These are phyloP conservation scores for Fusarium subglutinans DNA, from an alignment of 2,329 filamentous ascomycete genomes.

Conservation along the genomic window DNA sequence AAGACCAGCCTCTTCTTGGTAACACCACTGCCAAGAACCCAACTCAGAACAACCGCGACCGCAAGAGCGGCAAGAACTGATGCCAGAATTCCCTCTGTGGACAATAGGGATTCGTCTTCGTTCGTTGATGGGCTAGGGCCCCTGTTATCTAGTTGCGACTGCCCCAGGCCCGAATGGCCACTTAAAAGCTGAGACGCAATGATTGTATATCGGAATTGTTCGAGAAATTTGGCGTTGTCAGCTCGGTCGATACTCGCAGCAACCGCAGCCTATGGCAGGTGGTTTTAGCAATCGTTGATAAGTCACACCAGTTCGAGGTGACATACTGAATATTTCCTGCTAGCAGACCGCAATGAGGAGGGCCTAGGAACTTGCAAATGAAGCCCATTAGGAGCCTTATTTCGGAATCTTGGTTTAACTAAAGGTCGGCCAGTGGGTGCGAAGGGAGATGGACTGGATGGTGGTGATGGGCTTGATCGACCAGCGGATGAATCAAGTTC, in stretches of 20 bases:
- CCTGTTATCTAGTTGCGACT: constrained; percentile 40
- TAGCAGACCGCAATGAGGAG: constrained; percentile 55
- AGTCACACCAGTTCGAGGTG: not conserved
- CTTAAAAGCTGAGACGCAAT: constrained; percentile 90
- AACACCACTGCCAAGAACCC: constrained; percentile 66
- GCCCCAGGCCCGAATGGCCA: constrained; percentile 66
- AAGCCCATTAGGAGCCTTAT: constrained; percentile 56
- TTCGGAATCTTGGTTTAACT: constrained; percentile 63
- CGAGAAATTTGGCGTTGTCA: constrained; percentile 86
- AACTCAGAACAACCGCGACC: constrained; percentile 77
- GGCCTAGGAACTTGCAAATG: constrained; percentile 51
- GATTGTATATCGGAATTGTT: constrained; percentile 92
- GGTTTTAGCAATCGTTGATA: constrained; percentile 7
- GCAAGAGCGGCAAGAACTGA: constrained; percentile 62
- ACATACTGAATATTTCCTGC: constrained; percentile 63
- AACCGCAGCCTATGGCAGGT: constrained; percentile 66
- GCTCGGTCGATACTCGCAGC: constrained; percentile 77
- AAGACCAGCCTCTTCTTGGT: constrained; percentile 66
- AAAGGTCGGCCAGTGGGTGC: constrained; percentile 66
- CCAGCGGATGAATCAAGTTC: constrained; percentile 44
- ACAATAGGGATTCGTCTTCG: constrained; percentile 46
- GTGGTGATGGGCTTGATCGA: constrained; percentile 55
- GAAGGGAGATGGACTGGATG: constrained; percentile 61
- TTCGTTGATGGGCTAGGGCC: constrained; percentile 17
- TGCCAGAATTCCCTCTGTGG: constrained; percentile 61